These are phyloP conservation scores for Thalassia testudinum DNA, from an alignment of 116 monocot genomes.

Conservation along the genomic window DNA sequence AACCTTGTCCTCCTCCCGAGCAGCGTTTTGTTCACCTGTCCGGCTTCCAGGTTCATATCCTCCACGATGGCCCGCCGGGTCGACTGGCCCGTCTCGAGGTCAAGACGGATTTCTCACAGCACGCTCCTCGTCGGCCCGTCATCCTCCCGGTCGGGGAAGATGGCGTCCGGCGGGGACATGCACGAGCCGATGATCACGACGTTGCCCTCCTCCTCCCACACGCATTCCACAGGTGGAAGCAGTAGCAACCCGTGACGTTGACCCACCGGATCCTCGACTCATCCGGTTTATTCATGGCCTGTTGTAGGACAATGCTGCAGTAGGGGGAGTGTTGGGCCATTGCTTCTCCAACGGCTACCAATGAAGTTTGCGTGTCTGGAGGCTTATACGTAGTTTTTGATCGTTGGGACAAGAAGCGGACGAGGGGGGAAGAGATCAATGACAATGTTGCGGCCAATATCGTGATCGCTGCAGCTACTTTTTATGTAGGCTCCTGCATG, in stretches of 20 bases:
- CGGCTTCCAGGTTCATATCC: slow-evolving; percentile 33
- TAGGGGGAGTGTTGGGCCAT: too few species aligned
- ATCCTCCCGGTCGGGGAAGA: slow-evolving; percentile 17
- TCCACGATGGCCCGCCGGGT: slow-evolving; percentile 18
- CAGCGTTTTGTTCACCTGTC: slow-evolving; percentile 28
- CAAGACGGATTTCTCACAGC: slow-evolving; percentile 34
- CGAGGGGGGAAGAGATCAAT: too few species aligned
- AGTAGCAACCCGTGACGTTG: slow-evolving; percentile 42
- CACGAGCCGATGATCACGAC: slow-evolving; percentile 40
- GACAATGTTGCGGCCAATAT: too few species aligned
- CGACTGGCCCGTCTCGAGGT: slow-evolving; percentile 25
- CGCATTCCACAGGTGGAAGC: slow-evolving; percentile 60
- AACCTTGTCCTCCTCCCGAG: slow-evolving; percentile 34
- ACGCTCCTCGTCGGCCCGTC: slow-evolving; percentile 9
- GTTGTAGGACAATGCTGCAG: too few species aligned
- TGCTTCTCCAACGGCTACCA: too few species aligned
- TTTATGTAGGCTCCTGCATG: too few species aligned
- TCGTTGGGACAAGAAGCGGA: too few species aligned
- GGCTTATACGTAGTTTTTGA: too few species aligned
- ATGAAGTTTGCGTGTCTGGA: too few species aligned
- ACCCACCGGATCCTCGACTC: slow-evolving; percentile 30
- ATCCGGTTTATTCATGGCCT: slow-evolving; percentile 24
- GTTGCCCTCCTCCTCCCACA: slow-evolving; percentile 24
- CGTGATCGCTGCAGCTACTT: too few species aligned
- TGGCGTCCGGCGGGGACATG: slow-evolving; percentile 38